Evolutionary conservation across 495 filamentous ascomycete genomes (phyloP), one percentile per base, ranked within the genome.

Genomic region (Delitschia confertaspora): DNA sequence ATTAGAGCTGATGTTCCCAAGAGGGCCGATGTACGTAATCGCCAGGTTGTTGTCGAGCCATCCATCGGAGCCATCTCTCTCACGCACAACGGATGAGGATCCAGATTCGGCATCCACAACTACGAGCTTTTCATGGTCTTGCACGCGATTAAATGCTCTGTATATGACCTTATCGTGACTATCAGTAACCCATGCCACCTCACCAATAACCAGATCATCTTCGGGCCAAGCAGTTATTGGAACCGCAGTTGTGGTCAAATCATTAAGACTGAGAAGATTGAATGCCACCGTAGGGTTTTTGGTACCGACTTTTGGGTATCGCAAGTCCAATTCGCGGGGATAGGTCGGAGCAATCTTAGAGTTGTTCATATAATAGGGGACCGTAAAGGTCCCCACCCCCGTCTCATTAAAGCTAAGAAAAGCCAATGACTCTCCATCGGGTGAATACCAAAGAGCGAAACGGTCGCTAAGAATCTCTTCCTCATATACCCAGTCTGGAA

Each of bases 401-500:
- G 71, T 75, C 57, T 79, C 75, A 45, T 78, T 69, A 58, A 76
- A 73, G 45, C 64, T 67, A 39, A 79, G 63, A 38, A 68, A 79
- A 6, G 73, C 73, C 24, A 78, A 63, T 25, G 70, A 67, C 47
- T 73, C 53, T 14, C 69, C 73, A 40, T 79, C 74, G 9, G 73
- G 73, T 1, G 72, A 75, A 45, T 69, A 78, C 75, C 75, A 78
- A 3, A 76, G 60, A 1, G 68, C 61, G 14, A 62, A 64, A n/a
- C 62, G 61, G 45, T 59, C 60, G 19, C 67, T 62, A 33, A 74
- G 69, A 25, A 79, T 72, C 53, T 78, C 75, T 46, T 79, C 75
- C 42, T 78, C 74, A 49, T 79, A 78, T 4, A 79, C 74, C 75
- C 75, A 79, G 40, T 78, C 75, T 0, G 74, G 74, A 3, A 79